Evolutionary conservation across 495 filamentous ascomycete genomes (phyloP).

Genomic region (Neurospora sp.): DNA sequence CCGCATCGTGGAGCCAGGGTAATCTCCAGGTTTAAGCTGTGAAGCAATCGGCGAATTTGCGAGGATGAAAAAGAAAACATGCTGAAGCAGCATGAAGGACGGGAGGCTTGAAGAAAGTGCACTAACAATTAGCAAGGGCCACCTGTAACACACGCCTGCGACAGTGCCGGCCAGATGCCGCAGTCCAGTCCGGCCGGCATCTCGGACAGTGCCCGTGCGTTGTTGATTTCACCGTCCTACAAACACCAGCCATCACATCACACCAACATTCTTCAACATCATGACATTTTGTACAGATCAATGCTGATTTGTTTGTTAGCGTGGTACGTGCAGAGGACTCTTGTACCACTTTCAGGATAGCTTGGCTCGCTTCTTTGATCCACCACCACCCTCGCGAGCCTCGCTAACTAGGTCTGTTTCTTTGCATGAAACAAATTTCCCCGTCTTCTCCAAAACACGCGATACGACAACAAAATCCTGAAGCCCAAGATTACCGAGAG

Average conservation of each 20-base stretch:
- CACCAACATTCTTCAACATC: not conserved
- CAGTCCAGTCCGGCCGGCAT: not conserved
- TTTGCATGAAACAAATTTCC: not conserved
- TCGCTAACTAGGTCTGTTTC: not conserved
- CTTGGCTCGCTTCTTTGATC: not conserved
- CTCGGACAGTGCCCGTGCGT: not conserved
- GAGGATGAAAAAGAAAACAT: not conserved
- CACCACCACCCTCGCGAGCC: not conserved
- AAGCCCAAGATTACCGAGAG: not conserved
- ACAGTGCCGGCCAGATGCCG: not conserved
- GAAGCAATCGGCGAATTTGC: not conserved
- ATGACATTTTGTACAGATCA: not conserved
- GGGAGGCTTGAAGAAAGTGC: too few species aligned
- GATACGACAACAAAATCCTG: not conserved
- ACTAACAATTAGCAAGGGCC: not conserved
- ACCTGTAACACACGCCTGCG: not conserved
- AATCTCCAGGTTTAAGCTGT: not conserved
- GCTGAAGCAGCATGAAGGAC: not conserved
- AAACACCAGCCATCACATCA: not conserved
- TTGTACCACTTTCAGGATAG: too few species aligned
- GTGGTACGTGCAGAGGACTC: too few species aligned
- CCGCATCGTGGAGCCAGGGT: not conserved
- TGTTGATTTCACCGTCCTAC: not conserved
- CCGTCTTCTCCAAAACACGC: not conserved
- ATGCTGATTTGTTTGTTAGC: too few species aligned